A percentile compares a stretch with the other conserved stretches of the same genome.
These are phyloP conservation scores for Fusarium humuli DNA, from an alignment of 2,329 filamentous ascomycete genomes.

Conservation along the genomic window DNA sequence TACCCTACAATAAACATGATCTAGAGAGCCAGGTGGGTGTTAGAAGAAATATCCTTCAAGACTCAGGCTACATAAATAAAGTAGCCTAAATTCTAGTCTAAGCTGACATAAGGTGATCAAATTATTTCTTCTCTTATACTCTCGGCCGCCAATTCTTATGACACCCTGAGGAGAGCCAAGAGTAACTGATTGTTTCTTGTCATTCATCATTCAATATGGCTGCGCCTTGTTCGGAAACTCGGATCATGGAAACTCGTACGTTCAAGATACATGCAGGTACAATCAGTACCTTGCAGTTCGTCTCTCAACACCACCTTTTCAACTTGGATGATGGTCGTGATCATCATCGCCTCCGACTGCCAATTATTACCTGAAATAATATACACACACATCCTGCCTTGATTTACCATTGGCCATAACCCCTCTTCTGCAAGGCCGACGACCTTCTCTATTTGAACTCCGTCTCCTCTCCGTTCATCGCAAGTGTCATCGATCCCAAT, in stretches of 20 bases:
- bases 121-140: no score
- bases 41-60: no score
- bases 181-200: slow-evolving; percentile 17
- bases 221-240: slow-evolving; percentile 20
- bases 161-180: background rate
- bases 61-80: no score
- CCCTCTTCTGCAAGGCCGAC: slow-evolving; percentile 15
- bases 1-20: slow-evolving; percentile 32
- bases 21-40: background rate
- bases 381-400: background rate
- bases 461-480: background rate
- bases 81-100: no score
- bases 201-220: background rate
- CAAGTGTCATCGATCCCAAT: slow-evolving; percentile 1
- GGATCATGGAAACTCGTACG: slow-evolving; percentile 11
- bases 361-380: slow-evolving; percentile 2
- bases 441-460: background rate
- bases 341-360: slow-evolving; percentile 26
- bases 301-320: slow-evolving; percentile 16
- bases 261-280: slow-evolving; percentile 25
- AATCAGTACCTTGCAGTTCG: slow-evolving; percentile 3
- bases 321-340: slow-evolving; percentile 24
- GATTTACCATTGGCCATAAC: slow-evolving; percentile 13
- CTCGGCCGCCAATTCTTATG: no score
- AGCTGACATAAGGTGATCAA: no score